A percentile compares a stretch with the other conserved stretches of the same genome.
Evolutionary conservation across 495 filamentous ascomycete genomes (phyloP).

Genomic region (Neurospora africana): DNA sequence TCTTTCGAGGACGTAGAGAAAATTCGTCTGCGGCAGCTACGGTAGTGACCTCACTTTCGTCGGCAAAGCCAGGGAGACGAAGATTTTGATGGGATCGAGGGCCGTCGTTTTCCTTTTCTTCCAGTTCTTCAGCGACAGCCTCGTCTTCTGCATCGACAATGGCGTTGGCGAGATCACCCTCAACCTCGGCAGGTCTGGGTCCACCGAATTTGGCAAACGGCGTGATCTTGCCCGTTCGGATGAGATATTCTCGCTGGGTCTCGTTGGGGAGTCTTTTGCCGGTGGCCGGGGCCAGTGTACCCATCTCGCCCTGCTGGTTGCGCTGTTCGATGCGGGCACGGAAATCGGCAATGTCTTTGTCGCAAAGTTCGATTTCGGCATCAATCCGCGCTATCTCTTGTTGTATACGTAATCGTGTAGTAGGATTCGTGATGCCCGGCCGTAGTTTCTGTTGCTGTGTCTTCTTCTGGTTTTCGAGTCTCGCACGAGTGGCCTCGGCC

Average conservation of each 20-base stretch:
- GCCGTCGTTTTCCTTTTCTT: slow-evolving; percentile 47
- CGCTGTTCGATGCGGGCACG: slow-evolving; percentile 66
- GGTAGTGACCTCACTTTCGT: slow-evolving; percentile 24
- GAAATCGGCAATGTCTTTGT: slow-evolving; percentile 67
- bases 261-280: slow-evolving; percentile 57
- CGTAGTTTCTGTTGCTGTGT: slow-evolving; percentile 34
- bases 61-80: slow-evolving; percentile 64
- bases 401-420: slow-evolving; percentile 37
- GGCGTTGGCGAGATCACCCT: slow-evolving; percentile 57
- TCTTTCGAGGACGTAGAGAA: slow-evolving; percentile 39
- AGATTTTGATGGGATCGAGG: slow-evolving; percentile 71
- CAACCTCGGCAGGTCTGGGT: slow-evolving; percentile 39
- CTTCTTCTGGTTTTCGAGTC: slow-evolving; percentile 32
- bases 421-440: slow-evolving; percentile 26
- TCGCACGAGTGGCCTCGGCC: slow-evolving; percentile 49
- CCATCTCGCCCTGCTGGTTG: slow-evolving; percentile 37
- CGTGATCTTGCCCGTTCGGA: slow-evolving; percentile 94
- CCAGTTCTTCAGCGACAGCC: slow-evolving; percentile 37
- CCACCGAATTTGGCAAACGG: slow-evolving; percentile 70
- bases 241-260: slow-evolving; percentile 76
- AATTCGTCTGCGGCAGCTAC: slow-evolving; percentile 37
- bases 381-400: slow-evolving; percentile 55
- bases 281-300: slow-evolving; percentile 29
- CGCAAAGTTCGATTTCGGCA: slow-evolving; percentile 46
- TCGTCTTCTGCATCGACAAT: slow-evolving; percentile 68